These are phyloP conservation scores for Paxillus rubicundulus DNA, from an alignment of 768 basidiomycete species.

Conservation along the genomic window DNA sequence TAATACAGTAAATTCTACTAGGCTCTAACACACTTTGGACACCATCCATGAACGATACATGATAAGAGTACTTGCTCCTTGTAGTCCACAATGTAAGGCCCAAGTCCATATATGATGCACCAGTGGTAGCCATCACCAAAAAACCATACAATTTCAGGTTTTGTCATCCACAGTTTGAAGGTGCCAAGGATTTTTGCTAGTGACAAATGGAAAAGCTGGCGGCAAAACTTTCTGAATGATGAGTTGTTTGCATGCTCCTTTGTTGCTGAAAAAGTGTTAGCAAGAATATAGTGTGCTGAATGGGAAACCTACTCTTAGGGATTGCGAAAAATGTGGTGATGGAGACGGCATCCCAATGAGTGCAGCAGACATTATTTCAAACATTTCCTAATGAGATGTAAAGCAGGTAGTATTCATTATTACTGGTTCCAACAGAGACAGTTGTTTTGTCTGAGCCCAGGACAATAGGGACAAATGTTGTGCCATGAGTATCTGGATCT, in stretches of 20 bases:
- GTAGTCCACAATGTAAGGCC: slow-evolving; percentile 21
- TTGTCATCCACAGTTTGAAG: slow-evolving; percentile 13
- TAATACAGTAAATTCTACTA: background rate
- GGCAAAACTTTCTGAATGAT: slow-evolving; percentile 15
- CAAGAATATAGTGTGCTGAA: background rate
- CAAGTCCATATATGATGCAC: slow-evolving; percentile 16
- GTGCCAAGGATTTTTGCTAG: slow-evolving; percentile 9
- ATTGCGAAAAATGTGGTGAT: slow-evolving; percentile 33
- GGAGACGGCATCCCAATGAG: slow-evolving; percentile 1
- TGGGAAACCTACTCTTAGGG: slow-evolving; percentile 23
- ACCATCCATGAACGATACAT: slow-evolving; percentile 16
- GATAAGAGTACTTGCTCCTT: slow-evolving; percentile 17
- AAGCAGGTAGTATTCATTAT: slow-evolving; percentile 8
- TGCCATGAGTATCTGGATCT: slow-evolving; percentile 22
- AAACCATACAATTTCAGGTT: slow-evolving; percentile 10
- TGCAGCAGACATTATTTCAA: background rate
- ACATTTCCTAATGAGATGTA: slow-evolving; percentile 3
- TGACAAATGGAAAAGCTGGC: slow-evolving; percentile 20
- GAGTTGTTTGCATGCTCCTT: slow-evolving; percentile 4
- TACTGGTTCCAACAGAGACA: slow-evolving; percentile 3
- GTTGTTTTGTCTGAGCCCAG: slow-evolving; percentile 10
- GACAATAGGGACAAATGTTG: slow-evolving; percentile 13
- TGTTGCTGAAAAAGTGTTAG: background rate
- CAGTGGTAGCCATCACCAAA: slow-evolving; percentile 21
- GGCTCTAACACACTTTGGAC: slow-evolving; percentile 10